Evolutionary conservation across 164 flowering plant species (phyloP).

Genomic region (Stephania cephalantha): DNA sequence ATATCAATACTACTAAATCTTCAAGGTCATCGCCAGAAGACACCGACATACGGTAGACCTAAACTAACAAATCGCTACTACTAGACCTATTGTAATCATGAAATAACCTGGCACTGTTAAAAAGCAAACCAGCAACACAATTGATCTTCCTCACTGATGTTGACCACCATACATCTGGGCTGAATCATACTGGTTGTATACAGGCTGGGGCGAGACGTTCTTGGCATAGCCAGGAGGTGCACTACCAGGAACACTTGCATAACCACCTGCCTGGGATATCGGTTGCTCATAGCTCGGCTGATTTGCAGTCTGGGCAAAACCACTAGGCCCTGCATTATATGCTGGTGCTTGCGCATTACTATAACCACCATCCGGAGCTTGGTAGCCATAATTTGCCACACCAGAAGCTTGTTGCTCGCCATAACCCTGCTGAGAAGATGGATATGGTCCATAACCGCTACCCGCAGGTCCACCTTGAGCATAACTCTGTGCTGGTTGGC

Average conservation of each 20-base stretch:
- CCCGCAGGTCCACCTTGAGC: constrained; percentile 35
- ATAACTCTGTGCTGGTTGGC: constrained; percentile 45
- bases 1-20: neutral
- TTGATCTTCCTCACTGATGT: constrained; percentile 15
- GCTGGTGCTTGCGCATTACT: constrained; percentile 23
- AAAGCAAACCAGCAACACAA: neutral
- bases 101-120: neutral
- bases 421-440: constrained; percentile 53
- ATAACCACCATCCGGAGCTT: constrained; percentile 39
- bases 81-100: neutral
- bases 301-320: constrained; percentile 45
- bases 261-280: constrained; percentile 37
- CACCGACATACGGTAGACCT: neutral
- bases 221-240: constrained; percentile 43
- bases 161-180: constrained; percentile 52
- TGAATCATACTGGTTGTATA: constrained; percentile 54
- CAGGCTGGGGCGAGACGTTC: constrained; percentile 55
- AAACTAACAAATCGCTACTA: neutral
- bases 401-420: constrained; percentile 47
- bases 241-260: constrained; percentile 25
- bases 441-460: constrained; percentile 44
- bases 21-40: neutral
- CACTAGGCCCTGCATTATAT: constrained; percentile 41
- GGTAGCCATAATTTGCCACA: constrained; percentile 51
- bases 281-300: constrained; percentile 52